These are phyloP conservation scores for Coelastrella sp. DNA, from an alignment of 139 green algal species.

Conservation along the genomic window DNA sequence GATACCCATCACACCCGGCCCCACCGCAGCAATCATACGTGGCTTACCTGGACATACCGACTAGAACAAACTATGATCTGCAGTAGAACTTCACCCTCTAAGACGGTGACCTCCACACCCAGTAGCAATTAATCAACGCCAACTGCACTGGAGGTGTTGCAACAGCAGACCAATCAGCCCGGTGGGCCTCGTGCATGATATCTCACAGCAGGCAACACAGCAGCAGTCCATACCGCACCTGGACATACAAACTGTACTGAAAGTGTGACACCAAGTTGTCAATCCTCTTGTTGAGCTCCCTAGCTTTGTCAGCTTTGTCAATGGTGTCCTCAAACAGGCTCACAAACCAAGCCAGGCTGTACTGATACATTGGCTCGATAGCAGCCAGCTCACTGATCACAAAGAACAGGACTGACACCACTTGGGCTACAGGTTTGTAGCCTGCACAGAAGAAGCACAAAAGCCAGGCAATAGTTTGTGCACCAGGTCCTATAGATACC, in stretches of 20 bases:
- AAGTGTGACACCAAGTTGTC: conserved; percentile 75
- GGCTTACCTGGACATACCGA: conserved; percentile 44
- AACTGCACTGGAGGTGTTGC: too few species aligned
- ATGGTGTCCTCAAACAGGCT: conserved; percentile 72
- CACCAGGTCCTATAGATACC: too few species aligned
- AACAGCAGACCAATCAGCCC: too few species aligned
- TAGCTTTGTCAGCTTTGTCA: conserved; percentile 62
- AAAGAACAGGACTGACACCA: conserved; percentile 85
- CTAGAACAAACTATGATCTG: too few species aligned
- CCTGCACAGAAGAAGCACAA: not conserved
- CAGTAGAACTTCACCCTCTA: too few species aligned
- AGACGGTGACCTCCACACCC: too few species aligned
- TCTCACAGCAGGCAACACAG: too few species aligned
- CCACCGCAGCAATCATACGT: not conserved
- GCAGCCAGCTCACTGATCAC: conserved; percentile 89
- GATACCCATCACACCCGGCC: not conserved
- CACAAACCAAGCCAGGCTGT: conserved; percentile 78
- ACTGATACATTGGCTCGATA: conserved; percentile 89
- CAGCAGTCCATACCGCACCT: too few species aligned
- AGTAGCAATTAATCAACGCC: too few species aligned
- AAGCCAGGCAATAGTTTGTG: not conserved
- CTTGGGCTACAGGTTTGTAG: conserved; percentile 82
- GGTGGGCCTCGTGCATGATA: too few species aligned
- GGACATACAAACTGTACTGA: conserved; percentile 81
- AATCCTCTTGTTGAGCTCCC: conserved; percentile 56